These are phyloP conservation scores for Gardenia jasminoides DNA, from an alignment of 257 asterid species.

Conservation along the genomic window DNA sequence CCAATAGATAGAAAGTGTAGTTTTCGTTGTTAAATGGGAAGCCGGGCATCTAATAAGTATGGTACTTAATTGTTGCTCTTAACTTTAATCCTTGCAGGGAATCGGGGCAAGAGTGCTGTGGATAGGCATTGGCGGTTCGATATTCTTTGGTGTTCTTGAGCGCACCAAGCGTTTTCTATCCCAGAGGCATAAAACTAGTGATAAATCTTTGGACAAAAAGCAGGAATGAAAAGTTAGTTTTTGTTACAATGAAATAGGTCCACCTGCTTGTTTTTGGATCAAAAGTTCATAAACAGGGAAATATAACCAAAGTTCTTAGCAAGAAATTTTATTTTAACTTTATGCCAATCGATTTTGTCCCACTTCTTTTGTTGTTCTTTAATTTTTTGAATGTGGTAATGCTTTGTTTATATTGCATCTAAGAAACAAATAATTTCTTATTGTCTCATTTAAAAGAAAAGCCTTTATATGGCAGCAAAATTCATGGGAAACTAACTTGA, in stretches of 20 bases:
- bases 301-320: not conserved
- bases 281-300: not conserved
- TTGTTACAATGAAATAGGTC: not conserved
- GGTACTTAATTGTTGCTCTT: constrained; percentile 1
- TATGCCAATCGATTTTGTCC: not conserved
- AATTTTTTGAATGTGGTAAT: too few species aligned
- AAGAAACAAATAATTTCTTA: not conserved
- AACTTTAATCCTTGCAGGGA: constrained; percentile 43
- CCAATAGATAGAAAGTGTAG: not conserved
- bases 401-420: not conserved
- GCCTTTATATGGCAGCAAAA: not conserved
- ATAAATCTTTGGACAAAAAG: constrained; percentile 25
- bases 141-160: constrained; percentile 94
- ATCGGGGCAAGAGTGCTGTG: constrained; percentile 95
- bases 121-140: constrained; percentile 98
- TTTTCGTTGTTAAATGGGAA: not conserved
- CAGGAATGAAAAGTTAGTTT: constrained; percentile 22
- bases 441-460: not conserved
- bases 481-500: not conserved
- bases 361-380: not conserved
- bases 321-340: not conserved
- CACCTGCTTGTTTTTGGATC: not conserved
- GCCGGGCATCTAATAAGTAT: too few species aligned
- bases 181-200: constrained; percentile 48
- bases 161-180: constrained; percentile 68